These are phyloP conservation scores for Hanseniaspora meyeri DNA, from an alignment of 805 yeast species.

Conservation along the genomic window DNA sequence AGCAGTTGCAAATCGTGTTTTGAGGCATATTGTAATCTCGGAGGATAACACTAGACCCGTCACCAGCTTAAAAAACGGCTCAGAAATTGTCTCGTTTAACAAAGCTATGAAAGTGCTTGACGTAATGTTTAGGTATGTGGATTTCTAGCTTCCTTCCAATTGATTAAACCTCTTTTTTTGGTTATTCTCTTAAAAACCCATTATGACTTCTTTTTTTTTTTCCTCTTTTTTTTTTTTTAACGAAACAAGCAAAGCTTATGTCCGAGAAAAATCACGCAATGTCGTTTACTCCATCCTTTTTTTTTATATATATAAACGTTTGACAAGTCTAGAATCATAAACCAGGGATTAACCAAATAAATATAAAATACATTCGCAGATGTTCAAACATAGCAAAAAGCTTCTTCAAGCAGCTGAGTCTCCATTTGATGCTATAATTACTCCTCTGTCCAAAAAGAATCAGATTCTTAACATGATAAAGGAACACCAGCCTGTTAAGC, in stretches of 20 bases:
- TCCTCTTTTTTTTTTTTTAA: background rate
- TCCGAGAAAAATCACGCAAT: background rate
- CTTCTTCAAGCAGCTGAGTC: background rate
- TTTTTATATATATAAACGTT: background rate
- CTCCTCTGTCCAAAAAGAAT: constrained; percentile 1
- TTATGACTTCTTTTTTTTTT: background rate
- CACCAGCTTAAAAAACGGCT: constrained; percentile 44
- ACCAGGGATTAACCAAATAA: no score
- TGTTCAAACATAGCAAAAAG: background rate
- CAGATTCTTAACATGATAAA: constrained; percentile 7
- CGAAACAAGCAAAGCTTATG: background rate
- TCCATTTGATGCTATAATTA: constrained; percentile 1
- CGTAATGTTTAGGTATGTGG: constrained; percentile 26
- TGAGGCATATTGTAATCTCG: constrained; percentile 36
- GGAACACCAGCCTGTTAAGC: constrained; percentile 16
- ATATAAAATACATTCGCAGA: background rate
- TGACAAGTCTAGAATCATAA: background rate
- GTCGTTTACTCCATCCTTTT: background rate
- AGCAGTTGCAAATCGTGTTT: constrained; percentile 38
- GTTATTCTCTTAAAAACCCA: background rate
- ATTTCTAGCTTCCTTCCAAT: background rate
- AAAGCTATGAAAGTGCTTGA: constrained; percentile 38
- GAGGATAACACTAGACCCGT: constrained; percentile 40
- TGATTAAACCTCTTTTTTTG: background rate
- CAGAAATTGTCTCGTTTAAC: constrained; percentile 43